Conservation (phyloP, 768 basidiomycete genomes). For the Leucosporidium scottii region DNA sequence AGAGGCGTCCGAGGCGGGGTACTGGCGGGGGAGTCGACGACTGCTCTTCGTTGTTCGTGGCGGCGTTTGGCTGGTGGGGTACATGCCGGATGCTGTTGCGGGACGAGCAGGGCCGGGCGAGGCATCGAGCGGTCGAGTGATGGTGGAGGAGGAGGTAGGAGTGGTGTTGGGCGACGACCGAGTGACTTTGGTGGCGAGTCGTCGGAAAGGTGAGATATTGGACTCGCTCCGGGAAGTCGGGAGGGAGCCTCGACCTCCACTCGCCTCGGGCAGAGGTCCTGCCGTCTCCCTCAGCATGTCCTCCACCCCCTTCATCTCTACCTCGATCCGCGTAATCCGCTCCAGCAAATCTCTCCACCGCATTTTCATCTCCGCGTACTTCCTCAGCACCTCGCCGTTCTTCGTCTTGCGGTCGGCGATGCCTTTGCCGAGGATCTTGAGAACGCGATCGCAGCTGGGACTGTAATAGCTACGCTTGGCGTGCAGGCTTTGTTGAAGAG, state of each 20-base stretch:
- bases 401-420: constrained; percentile 87
- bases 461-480: constrained; percentile 67
- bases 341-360: constrained; percentile 75
- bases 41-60: constrained; percentile 22
- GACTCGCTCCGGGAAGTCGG: not conserved
- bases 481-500: constrained; percentile 26
- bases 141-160: not conserved
- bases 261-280: not conserved
- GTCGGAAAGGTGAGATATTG: constrained; percentile 14
- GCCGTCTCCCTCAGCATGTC: constrained; percentile 12
- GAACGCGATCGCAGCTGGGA: constrained; percentile 84
- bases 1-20: constrained; percentile 5
- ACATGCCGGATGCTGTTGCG: not conserved
- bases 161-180: constrained; percentile 1
- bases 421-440: constrained; percentile 89
- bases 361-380: constrained; percentile 80
- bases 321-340: constrained; percentile 69
- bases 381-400: constrained; percentile 87
- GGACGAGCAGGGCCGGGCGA: not conserved
- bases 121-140: not conserved
- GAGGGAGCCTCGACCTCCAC: not conserved
- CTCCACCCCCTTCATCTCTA: constrained; percentile 54
- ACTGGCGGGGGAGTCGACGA: not conserved
- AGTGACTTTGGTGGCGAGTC: constrained; percentile 24
- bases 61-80: not conserved